Percentiles rank a stretch among this genome's conserved stretches.
These are phyloP conservation scores for Mycena haematopus DNA, from an alignment of 768 basidiomycete genomes.

Conservation along the genomic window DNA sequence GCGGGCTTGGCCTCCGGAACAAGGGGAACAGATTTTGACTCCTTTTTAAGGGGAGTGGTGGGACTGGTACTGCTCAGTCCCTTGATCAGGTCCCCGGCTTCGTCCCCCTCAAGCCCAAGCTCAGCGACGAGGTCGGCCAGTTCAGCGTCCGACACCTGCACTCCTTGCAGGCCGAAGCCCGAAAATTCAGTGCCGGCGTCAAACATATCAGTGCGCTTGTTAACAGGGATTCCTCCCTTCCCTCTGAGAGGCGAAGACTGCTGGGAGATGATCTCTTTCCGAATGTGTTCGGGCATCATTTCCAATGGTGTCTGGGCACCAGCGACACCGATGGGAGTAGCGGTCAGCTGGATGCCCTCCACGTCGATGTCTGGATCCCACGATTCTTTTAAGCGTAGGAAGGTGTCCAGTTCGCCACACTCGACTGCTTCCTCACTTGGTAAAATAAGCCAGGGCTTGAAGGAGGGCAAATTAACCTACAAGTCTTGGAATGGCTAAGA, in stretches of 20 bases:
- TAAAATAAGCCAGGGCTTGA: constrained; percentile 12
- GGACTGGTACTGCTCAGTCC: constrained; percentile 50
- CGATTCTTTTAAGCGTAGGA: constrained; percentile 74
- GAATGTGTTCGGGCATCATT: constrained; percentile 82
- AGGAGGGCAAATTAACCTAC: constrained; percentile 47
- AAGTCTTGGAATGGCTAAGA: constrained; percentile 74
- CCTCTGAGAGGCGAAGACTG: constrained; percentile 53
- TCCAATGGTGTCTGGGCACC: constrained; percentile 77
- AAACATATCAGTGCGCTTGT: constrained; percentile 61
- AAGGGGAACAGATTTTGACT: constrained; percentile 18
- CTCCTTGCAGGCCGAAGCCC: constrained; percentile 77
- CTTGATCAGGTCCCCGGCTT: constrained; percentile 77
- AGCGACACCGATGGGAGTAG: constrained; percentile 78
- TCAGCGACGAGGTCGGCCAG: constrained; percentile 73
- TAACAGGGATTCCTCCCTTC: constrained; percentile 50
- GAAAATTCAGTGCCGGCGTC: constrained; percentile 73
- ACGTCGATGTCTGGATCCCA: constrained; percentile 68
- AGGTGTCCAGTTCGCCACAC: constrained; percentile 70
- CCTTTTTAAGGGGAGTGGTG: constrained; percentile 26
- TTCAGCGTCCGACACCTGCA: constrained; percentile 80
- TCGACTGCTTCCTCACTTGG: constrained; percentile 86
- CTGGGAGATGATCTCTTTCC: constrained; percentile 58
- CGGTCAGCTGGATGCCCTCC: constrained; percentile 59
- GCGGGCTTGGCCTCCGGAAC: constrained; percentile 16
- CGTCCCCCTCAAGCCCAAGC: constrained; percentile 76